Conservation (phyloP, 176 grass and related monocot species). For the Thalia dealbata region DNA sequence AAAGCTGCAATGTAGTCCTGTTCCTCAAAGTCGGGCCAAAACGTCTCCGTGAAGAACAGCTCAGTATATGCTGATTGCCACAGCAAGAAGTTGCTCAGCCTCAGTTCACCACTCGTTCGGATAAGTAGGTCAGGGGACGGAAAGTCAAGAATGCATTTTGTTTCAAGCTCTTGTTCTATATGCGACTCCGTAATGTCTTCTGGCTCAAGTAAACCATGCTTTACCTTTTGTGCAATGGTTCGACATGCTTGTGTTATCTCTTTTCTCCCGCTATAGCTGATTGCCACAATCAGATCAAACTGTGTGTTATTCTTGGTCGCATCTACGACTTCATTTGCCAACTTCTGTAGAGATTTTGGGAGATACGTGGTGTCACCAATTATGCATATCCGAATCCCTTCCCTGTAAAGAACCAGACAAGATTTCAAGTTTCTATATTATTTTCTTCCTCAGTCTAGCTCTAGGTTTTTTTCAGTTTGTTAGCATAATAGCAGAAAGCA, state of each 20-base stretch:
- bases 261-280: constrained; percentile 54
- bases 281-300: constrained; percentile 37
- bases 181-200: constrained; percentile 57
- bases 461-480: too few species aligned
- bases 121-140: constrained; percentile 62
- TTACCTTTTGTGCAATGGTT: constrained; percentile 40
- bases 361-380: constrained; percentile 50
- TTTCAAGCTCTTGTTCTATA: constrained; percentile 45
- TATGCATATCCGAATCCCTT: constrained; percentile 36
- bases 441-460: too few species aligned
- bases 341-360: constrained; percentile 42
- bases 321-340: constrained; percentile 29
- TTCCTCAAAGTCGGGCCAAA: constrained; percentile 65
- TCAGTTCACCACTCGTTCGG: constrained; percentile 56
- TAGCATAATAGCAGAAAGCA: not conserved
- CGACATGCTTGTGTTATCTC: constrained; percentile 52
- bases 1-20: constrained; percentile 45
- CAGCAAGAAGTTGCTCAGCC: constrained; percentile 85
- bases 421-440: not conserved
- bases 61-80: constrained; percentile 75
- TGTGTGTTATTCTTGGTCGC: constrained; percentile 37
- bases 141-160: constrained; percentile 17
- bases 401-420: constrained; percentile 24
- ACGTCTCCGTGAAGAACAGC: constrained; percentile 63
- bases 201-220: constrained; percentile 21